Evolutionary conservation across 305 asterid genomes (phyloP).

Genomic region (Monarda citriodora): DNA sequence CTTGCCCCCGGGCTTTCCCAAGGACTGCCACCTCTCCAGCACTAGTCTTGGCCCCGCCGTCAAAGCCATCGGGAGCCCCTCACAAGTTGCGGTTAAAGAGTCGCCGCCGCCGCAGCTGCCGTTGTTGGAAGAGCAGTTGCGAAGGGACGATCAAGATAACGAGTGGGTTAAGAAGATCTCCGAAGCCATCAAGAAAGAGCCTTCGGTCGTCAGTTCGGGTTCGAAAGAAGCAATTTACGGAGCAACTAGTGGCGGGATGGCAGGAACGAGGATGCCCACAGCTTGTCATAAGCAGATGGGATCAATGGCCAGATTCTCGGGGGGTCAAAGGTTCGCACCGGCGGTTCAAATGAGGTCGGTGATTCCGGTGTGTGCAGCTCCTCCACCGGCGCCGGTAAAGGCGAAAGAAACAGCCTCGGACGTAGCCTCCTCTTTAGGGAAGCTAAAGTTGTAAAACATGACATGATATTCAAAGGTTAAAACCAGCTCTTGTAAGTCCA

Average conservation of each 20-base stretch:
- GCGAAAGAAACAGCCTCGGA: constrained; percentile 15
- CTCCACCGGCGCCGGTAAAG: constrained; percentile 41
- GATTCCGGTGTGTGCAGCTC: constrained; percentile 64
- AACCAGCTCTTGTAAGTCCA: background rate
- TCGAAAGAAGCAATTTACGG: background rate
- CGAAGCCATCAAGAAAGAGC: constrained; percentile 26
- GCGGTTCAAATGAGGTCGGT: constrained; percentile 70
- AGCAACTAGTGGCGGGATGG: background rate
- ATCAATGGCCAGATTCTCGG: constrained; percentile 9
- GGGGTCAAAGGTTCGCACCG: constrained; percentile 41
- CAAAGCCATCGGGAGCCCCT: constrained; percentile 3
- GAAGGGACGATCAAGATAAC: constrained; percentile 18
- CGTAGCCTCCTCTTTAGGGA: constrained; percentile 23
- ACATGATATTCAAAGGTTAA: too few species aligned
- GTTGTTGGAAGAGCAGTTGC: constrained; percentile 4
- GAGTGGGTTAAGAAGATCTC: constrained; percentile 31
- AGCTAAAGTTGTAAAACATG: constrained; percentile 31
- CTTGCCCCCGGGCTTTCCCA: constrained; percentile 29
- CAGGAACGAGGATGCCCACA: background rate
- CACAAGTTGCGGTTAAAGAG: constrained; percentile 14
- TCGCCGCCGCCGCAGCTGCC: constrained; percentile 2
- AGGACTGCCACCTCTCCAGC: background rate
- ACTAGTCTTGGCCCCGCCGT: constrained; percentile 8
- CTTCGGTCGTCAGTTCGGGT: background rate
- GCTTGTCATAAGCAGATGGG: constrained; percentile 19